These are phyloP conservation scores for Colletotrichum sp. DNA, from an alignment of 2,329 filamentous ascomycete species.

Conservation along the genomic window DNA sequence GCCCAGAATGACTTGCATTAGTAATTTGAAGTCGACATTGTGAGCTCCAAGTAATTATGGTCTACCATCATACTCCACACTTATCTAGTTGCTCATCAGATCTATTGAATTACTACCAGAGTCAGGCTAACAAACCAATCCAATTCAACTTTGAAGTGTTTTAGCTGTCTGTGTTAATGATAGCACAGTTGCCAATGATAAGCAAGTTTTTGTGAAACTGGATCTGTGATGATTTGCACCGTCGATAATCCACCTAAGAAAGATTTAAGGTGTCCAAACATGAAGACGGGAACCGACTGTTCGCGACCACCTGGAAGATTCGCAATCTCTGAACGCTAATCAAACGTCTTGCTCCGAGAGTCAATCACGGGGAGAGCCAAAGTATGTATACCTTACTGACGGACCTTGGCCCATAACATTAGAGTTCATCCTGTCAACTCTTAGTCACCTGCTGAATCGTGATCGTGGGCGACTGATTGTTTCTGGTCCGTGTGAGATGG, in stretches of 20 bases:
- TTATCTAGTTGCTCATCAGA: not conserved
- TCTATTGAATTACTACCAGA: not conserved
- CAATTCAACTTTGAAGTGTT: not conserved
- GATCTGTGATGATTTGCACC: not conserved
- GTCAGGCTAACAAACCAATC: not conserved
- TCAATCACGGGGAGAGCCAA: not conserved
- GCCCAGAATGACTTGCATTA: not conserved
- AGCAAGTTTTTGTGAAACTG: not conserved
- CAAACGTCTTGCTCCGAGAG: not conserved
- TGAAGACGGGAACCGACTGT: not conserved
- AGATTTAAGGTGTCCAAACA: not conserved
- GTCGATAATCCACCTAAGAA: not conserved
- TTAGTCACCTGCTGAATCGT: not conserved
- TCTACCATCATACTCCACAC: accelerated
- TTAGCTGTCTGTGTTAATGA: not conserved
- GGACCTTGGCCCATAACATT: not conserved
- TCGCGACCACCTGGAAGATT: not conserved
- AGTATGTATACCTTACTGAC: not conserved
- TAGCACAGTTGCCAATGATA: not conserved
- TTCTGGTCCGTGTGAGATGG: constrained; percentile 2
- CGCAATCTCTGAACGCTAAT: not conserved
- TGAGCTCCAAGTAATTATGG: not conserved
- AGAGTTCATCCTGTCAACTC: not conserved
- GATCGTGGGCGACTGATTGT: not conserved
- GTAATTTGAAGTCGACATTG: not conserved